A percentile compares a stretch with the other conserved stretches of the same genome.
These are phyloP conservation scores for Theobroma cacao DNA, from an alignment of 345 rosid species.

Conservation along the genomic window DNA sequence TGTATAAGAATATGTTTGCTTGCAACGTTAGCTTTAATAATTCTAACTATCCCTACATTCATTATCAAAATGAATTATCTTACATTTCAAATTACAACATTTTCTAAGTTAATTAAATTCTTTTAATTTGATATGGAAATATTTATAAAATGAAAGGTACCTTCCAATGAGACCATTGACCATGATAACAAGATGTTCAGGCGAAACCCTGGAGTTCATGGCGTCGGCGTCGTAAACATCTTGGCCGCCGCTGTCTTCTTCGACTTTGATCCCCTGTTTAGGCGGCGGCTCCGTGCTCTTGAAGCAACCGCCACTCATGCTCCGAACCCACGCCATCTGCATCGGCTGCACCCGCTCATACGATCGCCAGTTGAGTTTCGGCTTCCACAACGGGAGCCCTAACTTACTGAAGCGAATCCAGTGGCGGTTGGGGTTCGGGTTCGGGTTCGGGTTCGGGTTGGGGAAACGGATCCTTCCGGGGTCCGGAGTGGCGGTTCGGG, in stretches of 20 bases:
- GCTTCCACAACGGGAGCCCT: slow-evolving; percentile 14
- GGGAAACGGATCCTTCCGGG: slow-evolving; percentile 6
- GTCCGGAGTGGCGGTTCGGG: slow-evolving; percentile 22
- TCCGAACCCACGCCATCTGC: slow-evolving; percentile 39
- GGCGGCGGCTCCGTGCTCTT: slow-evolving; percentile 19
- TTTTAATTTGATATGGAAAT: not conserved
- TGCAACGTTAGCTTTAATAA: not conserved
- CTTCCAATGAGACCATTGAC: slow-evolving; percentile 85
- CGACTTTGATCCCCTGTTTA: slow-evolving; percentile 36
- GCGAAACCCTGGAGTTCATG: slow-evolving; percentile 30
- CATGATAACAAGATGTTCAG: slow-evolving; percentile 83
- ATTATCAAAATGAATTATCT: not conserved
- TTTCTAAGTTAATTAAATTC: not conserved
- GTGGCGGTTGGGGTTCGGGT: not conserved
- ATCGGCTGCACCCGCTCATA: slow-evolving; percentile 12
- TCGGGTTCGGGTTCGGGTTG: too few relatives aligned
- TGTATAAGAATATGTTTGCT: not conserved
- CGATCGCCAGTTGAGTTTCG: slow-evolving; percentile 1
- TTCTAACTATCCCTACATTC: not conserved
- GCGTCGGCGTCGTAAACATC: slow-evolving; percentile 46
- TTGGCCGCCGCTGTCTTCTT: slow-evolving; percentile 65
- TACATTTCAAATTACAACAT: not conserved
- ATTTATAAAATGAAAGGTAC: slow-evolving; percentile 25
- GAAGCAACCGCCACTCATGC: slow-evolving; percentile 52
- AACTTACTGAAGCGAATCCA: not conserved